Percentiles rank a stretch among this genome's conserved stretches.
Evolutionary conservation across 441 rosid genomes (phyloP).

Genomic region (Cnidoscolus chayamansa): DNA sequence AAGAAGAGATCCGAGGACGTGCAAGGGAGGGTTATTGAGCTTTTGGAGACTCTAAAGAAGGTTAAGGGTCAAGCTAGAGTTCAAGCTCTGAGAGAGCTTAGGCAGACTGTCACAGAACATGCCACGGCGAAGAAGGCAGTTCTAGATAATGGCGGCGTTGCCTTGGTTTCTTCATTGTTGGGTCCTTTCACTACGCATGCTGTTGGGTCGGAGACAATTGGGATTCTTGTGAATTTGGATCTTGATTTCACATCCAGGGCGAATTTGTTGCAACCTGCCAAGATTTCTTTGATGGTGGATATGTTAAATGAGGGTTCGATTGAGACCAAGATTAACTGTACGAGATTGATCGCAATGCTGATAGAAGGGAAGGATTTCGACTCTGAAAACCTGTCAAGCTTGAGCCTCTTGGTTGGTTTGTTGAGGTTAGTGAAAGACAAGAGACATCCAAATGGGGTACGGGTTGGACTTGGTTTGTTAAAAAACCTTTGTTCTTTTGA

Average conservation of each 20-base stretch:
- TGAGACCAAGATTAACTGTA: conserved; percentile 70
- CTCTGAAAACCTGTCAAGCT: conserved; percentile 55
- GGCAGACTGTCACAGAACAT: conserved; percentile 52
- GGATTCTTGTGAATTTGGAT: conserved; percentile 62
- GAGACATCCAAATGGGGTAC: conserved; percentile 49
- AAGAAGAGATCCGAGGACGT: conserved; percentile 89
- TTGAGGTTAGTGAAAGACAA: conserved; percentile 69
- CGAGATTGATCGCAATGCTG: conserved; percentile 50
- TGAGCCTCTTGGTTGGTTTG: conserved; percentile 67
- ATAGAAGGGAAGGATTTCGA: conserved; percentile 56
- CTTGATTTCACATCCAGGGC: conserved; percentile 52
- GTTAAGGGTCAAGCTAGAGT: conserved; percentile 80
- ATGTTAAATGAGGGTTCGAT: conserved; percentile 74
- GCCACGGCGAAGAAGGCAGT: conserved; percentile 57
- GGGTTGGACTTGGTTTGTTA: conserved; percentile 58
- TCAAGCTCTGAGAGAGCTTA: conserved; percentile 67
- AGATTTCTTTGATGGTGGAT: conserved; percentile 73
- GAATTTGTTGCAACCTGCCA: conserved; percentile 68
- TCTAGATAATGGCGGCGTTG: conserved; percentile 51
- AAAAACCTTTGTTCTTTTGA: conserved; percentile 50
- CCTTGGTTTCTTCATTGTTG: conserved; percentile 48
- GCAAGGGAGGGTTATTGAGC: conserved; percentile 63
- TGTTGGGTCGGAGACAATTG: conserved; percentile 77
- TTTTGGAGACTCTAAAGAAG: conserved; percentile 61
- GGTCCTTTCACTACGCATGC: conserved; percentile 80